Conservation (phyloP, 495 filamentous ascomycete species). For the Lophium mytilinum region DNA sequence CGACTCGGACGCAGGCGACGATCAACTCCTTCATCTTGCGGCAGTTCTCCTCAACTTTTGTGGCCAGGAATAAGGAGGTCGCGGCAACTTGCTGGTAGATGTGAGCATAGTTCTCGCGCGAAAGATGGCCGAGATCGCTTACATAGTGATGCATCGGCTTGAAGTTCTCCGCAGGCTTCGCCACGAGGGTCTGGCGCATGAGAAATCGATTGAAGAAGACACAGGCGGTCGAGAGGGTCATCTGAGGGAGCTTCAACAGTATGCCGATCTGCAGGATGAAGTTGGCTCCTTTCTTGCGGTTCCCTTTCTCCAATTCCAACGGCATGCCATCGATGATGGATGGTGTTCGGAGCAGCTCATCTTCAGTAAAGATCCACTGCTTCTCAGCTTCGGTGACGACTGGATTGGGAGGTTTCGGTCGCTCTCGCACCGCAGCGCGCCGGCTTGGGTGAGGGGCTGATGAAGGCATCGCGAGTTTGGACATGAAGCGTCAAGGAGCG, state of each 20-base stretch:
- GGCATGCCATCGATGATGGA: slow-evolving; percentile 76
- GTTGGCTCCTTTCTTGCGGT: slow-evolving; percentile 83
- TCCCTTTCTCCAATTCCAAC: slow-evolving; percentile 62
- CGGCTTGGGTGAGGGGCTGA: background rate
- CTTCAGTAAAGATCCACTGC: slow-evolving; percentile 87
- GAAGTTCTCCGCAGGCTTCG: slow-evolving; percentile 41
- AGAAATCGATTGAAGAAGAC: slow-evolving; percentile 93
- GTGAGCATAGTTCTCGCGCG: background rate
- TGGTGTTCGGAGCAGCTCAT: slow-evolving; percentile 73
- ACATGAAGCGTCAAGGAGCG: too few species aligned
- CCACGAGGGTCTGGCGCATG: slow-evolving; percentile 75
- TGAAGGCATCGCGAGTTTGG: background rate
- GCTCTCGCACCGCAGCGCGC: slow-evolving; percentile 26
- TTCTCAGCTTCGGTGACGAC: slow-evolving; percentile 47
- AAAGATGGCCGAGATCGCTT: slow-evolving; percentile 25
- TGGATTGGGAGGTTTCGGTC: slow-evolving; percentile 31
- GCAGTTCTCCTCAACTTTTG: slow-evolving; percentile 93
- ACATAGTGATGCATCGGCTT: slow-evolving; percentile 77
- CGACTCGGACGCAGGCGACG: slow-evolving; percentile 84
- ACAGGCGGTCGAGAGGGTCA: slow-evolving; percentile 83
- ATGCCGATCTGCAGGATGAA: slow-evolving; percentile 94
- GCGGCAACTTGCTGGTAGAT: slow-evolving; percentile 57
- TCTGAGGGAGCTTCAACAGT: slow-evolving; percentile 82
- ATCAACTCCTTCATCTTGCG: slow-evolving; percentile 90
- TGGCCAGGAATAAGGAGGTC: slow-evolving; percentile 83